A percentile compares a stretch with the other conserved stretches of the same genome.
Conservation (phyloP, 2,329 filamentous ascomycete genomes). For the Aspergillus ochraceoroseus region DNA sequence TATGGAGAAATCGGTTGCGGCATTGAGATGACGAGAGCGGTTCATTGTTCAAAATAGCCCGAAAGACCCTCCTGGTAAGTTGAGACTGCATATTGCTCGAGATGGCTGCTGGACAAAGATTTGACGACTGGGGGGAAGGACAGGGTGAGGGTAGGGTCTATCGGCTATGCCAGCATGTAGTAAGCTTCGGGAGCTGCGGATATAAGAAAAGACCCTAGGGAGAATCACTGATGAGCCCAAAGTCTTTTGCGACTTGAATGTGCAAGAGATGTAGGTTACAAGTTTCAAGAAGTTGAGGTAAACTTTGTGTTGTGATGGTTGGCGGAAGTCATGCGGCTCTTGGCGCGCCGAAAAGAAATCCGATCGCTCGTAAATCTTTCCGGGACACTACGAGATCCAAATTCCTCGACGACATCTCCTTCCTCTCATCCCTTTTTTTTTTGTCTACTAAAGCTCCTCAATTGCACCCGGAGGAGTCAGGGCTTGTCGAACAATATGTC, state of each 20-base stretch:
- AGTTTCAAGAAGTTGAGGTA: too few relatives aligned
- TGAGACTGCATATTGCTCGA: constrained; percentile 41
- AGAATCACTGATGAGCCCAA: too few relatives aligned
- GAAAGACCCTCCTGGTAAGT: constrained; percentile 44
- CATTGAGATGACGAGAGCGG: constrained; percentile 41
- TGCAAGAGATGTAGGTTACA: too few relatives aligned
- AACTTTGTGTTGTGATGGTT: neutral
- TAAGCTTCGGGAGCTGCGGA: too few relatives aligned
- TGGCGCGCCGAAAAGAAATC: constrained; percentile 32
- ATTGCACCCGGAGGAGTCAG: neutral
- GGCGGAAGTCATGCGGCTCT: constrained; percentile 24
- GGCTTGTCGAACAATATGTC: constrained; percentile 23
- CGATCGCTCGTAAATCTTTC: constrained; percentile 5
- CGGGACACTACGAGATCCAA: too few relatives aligned
- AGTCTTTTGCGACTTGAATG: too few relatives aligned
- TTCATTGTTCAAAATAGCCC: constrained; percentile 43
- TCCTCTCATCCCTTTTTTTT: neutral
- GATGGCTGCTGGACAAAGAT: constrained; percentile 1
- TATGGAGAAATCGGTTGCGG: constrained; percentile 32
- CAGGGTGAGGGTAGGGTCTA: too few relatives aligned
- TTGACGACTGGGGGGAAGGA: neutral
- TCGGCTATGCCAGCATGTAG: too few relatives aligned
- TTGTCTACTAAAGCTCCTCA: neutral
- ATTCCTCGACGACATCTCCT: constrained; percentile 6
- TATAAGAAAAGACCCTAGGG: too few relatives aligned